Evolutionary conservation across 345 rosid species (phyloP).

Genomic region (Combretum micranthum): DNA sequence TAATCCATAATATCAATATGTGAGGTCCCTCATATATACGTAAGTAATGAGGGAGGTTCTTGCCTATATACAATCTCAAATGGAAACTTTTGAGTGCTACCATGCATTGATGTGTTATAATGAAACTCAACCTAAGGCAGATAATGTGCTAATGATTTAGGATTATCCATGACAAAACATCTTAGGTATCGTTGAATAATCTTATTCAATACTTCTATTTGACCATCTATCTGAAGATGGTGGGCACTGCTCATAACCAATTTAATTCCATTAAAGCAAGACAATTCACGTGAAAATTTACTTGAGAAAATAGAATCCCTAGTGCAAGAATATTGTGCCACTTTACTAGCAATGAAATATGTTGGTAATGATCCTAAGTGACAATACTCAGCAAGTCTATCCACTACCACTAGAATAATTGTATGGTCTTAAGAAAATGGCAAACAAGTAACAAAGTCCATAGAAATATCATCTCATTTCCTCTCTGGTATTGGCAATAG

Average conservation of each 20-base stretch:
- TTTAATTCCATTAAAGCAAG: conserved; percentile 2
- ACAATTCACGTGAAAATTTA: conserved; percentile 1
- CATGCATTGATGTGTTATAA: conserved; percentile 3
- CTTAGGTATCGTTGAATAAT: not conserved
- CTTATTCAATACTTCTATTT: conserved; percentile 3
- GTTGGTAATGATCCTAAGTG: conserved; percentile 1
- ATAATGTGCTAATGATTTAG: not conserved
- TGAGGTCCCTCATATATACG: too few species aligned
- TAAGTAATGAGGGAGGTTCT: too few species aligned
- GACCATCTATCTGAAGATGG: too few species aligned
- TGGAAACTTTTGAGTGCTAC: not conserved
- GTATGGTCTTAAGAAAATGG: not conserved
- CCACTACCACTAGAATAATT: conserved; percentile 9
- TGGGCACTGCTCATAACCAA: too few species aligned
- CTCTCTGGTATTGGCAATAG: not conserved
- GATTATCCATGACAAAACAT: not conserved
- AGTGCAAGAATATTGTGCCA: conserved; percentile 4
- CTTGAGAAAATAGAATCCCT: not conserved
- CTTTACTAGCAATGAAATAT: not conserved
- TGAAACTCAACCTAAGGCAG: conserved; percentile 1
- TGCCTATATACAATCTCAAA: conserved; percentile 3
- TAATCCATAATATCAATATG: too few species aligned
- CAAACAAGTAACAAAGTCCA: conserved; percentile 11
- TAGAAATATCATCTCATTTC: not conserved
- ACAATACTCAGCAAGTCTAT: conserved; percentile 6